Conservation (phyloP, 2,329 filamentous ascomycete species). For the Aspergillus fijiensis region DNA sequence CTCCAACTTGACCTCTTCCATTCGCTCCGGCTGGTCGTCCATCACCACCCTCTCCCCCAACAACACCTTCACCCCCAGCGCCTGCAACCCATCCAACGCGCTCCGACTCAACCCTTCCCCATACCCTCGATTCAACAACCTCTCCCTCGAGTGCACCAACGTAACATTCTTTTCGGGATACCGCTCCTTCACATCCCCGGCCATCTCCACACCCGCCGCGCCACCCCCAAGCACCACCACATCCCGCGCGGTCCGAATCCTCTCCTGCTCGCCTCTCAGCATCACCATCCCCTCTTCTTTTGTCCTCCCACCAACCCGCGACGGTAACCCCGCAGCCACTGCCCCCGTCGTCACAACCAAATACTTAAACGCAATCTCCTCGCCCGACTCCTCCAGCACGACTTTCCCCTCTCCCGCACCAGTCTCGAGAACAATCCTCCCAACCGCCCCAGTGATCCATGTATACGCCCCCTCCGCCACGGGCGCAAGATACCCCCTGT, state of each 20-base stretch:
- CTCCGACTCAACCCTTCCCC: constrained; percentile 41
- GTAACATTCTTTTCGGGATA: constrained; percentile 9
- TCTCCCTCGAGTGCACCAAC: constrained; percentile 44
- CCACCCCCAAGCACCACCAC: constrained; percentile 12
- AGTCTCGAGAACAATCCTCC: background rate
- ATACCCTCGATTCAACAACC: constrained; percentile 53
- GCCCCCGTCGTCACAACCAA: constrained; percentile 7
- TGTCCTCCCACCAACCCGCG: background rate
- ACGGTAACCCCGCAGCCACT: background rate
- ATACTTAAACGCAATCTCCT: constrained; percentile 4
- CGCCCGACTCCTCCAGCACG: background rate
- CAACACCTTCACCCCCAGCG: constrained; percentile 53
- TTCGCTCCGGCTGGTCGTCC: background rate
- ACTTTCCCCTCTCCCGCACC: background rate
- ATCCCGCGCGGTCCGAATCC: background rate
- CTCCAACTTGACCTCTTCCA: constrained; percentile 46
- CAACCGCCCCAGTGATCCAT: background rate
- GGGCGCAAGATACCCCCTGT: background rate
- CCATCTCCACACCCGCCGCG: constrained; percentile 9
- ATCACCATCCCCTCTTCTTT: background rate
- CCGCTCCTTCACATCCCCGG: constrained; percentile 6
- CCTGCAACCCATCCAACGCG: constrained; percentile 44
- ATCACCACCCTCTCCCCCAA: constrained; percentile 46
- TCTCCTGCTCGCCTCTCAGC: background rate
- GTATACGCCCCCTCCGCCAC: background rate